Evolutionary conservation across 2,329 filamentous ascomycete genomes (phyloP), one percentile per base, ranked within the genome.

Genomic region (Diplodia mutila): DNA sequence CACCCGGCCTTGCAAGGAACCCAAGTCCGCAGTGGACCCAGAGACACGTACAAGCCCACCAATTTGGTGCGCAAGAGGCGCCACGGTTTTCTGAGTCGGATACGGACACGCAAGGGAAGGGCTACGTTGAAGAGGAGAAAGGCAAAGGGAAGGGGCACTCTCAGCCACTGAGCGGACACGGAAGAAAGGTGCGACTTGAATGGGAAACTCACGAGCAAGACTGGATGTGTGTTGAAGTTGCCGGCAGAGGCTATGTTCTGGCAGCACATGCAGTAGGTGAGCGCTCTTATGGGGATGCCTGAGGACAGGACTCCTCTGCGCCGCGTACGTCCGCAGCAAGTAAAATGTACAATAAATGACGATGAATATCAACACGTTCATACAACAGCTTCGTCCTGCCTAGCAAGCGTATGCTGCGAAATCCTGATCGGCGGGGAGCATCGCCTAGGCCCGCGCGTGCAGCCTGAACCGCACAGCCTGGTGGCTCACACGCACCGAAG

Each of bases 21-120:
- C 27, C 81, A 83, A 71, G 78, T 83, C 25, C 78, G 82, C 49
- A 80, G 79, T 71, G 81, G 80, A 2, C 83, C 82, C 32, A 81
- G 87, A 70, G 78, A 84, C 67, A 89, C 87, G 51, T 89, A 83
- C 73, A 85, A 86, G 66, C 86, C 87, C 11, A 87, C 84, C 61
- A 85, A 88, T 70, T 74, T 83, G 53, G 85, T 88, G 51, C 81
- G 88, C 75, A 90, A 89, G 79, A 81, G 87, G 70, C 81, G 87
- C 72, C 85, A 87, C 77, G 87, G 87, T 2, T 89, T 88, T 73
- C 74, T 89, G 69, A 79, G 83, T 11, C 76, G 87, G 72, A 70
- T 87, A 69, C 80, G 80, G 73, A 82, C 81, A 25, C 81, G 83
- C 73, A 85, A 82, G 63, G 87, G 87, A 27, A 78, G 84, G 73